Evolutionary conservation across 306 rosid genomes (phyloP).

Genomic region (Begonia loranthoides): DNA sequence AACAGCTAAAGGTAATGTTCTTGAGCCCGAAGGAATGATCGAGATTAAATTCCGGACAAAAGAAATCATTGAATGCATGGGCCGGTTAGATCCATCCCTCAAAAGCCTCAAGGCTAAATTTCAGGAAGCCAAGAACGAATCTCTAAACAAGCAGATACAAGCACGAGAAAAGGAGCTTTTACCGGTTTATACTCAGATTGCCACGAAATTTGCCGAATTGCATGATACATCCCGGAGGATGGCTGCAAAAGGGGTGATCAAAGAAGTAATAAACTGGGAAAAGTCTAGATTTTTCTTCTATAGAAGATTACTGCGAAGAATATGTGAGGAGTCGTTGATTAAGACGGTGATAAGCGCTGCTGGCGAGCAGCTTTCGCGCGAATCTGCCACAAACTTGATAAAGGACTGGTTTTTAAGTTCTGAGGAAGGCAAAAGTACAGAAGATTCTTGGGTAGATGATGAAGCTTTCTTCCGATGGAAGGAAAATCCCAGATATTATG

Average conservation of each 20-base stretch:
- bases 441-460: constrained; percentile 67
- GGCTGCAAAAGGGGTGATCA: constrained; percentile 87
- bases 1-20: constrained; percentile 91
- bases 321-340: constrained; percentile 61
- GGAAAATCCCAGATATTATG: constrained; percentile 44
- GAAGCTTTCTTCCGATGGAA: constrained; percentile 81
- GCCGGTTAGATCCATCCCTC: constrained; percentile 76
- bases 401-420: constrained; percentile 61
- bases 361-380: constrained; percentile 64
- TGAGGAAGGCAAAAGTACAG: constrained; percentile 29
- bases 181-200: constrained; percentile 88
- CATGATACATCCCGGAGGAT: constrained; percentile 92
- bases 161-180: constrained; percentile 83
- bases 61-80: constrained; percentile 89
- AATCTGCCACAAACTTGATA: constrained; percentile 48
- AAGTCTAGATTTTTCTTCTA: constrained; percentile 72
- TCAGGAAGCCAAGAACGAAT: constrained; percentile 68
- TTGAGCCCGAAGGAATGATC: constrained; percentile 98
- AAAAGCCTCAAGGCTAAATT: constrained; percentile 56
- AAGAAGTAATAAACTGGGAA: constrained; percentile 76
- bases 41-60: constrained; percentile 89
- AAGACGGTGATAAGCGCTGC: constrained; percentile 65
- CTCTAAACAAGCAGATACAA: constrained; percentile 67
- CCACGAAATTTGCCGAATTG: constrained; percentile 85
- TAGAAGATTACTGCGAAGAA: constrained; percentile 62